phyloP scores from a whole-genome alignment of 768 basidiomycete species.

The Cystobasidium ongulense region DNA sequence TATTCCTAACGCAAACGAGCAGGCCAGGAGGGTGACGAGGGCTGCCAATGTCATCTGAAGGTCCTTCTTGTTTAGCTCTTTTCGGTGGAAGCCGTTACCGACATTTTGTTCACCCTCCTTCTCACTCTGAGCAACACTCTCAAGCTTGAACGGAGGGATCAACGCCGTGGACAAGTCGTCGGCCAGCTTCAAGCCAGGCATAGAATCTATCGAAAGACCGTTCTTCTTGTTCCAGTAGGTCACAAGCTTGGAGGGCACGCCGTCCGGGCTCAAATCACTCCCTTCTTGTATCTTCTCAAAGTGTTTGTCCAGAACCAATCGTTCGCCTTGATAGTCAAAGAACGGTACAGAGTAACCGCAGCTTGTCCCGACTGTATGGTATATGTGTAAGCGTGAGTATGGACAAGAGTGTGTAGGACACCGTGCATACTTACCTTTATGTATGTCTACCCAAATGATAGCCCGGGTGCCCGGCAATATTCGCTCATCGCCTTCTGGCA shows the following conservation, averaged over 20 bases:
- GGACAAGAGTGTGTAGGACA: no score
- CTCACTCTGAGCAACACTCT: neutral
- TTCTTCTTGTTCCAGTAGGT: conserved; percentile 21
- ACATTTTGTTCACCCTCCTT: neutral
- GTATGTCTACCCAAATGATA: conserved; percentile 35
- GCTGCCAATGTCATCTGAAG: neutral
- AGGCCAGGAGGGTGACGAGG: neutral
- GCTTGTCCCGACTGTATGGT: conserved; percentile 26
- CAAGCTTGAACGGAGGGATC: conserved; percentile 1
- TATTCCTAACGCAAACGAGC: neutral
- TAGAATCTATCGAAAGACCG: neutral
- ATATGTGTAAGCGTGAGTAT: neutral
- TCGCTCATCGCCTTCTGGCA: conserved; percentile 21
- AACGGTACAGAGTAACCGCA: conserved; percentile 33
- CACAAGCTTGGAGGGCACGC: neutral
- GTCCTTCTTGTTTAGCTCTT: neutral
- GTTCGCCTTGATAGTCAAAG: conserved; percentile 29
- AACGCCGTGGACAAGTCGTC: conserved; percentile 11
- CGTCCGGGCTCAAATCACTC: conserved; percentile 4
- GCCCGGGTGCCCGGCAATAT: conserved; percentile 30
- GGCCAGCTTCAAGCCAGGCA: conserved; percentile 7
- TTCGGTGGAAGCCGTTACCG: neutral
- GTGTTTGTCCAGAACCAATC: neutral
- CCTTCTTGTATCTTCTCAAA: conserved; percentile 21
- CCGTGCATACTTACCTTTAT: conserved; percentile 13